Evolutionary conservation across 805 yeast species (phyloP).

Genomic region (Zygotorulaspora danielsina): DNA sequence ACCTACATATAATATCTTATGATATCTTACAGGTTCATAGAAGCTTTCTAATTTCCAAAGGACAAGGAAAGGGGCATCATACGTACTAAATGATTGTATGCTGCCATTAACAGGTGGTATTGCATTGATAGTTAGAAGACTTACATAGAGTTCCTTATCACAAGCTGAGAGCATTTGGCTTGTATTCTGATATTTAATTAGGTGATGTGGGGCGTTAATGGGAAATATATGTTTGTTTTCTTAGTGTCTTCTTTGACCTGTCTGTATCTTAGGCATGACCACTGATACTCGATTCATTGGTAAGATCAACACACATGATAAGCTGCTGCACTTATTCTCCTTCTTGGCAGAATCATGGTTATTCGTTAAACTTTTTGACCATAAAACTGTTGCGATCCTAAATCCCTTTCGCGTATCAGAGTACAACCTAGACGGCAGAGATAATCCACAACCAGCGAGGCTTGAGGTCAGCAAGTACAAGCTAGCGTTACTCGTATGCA

Average conservation of each 20-base stretch:
- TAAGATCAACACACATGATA: slow-evolving; percentile 47
- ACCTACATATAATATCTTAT: no score
- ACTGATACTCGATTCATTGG: slow-evolving; percentile 39
- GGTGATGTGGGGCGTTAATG: slow-evolving; percentile 13
- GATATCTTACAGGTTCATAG: no score
- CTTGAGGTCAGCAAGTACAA: slow-evolving; percentile 18
- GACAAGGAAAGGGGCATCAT: no score
- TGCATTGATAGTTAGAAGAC: no score
- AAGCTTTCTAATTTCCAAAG: no score
- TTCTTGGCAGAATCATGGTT: slow-evolving; percentile 47
- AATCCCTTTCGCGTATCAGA: slow-evolving; percentile 1
- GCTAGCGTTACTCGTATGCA: slow-evolving; percentile 42
- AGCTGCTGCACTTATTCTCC: slow-evolving; percentile 45
- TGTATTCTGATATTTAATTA: no score
- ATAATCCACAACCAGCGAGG: not conserved
- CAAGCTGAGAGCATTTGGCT: no score
- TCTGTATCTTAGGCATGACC: slow-evolving; percentile 32
- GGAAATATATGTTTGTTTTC: slow-evolving; percentile 18
- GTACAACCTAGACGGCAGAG: slow-evolving; percentile 4
- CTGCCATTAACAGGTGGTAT: no score
- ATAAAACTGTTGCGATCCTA: slow-evolving; percentile 12
- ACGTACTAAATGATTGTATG: no score
- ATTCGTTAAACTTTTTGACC: slow-evolving; percentile 45
- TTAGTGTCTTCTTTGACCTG: slow-evolving; percentile 15
- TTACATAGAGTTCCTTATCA: no score